Base-by-base conservation (phyloP, 2,329 filamentous ascomycete species). In the Dothiorella sarmentorum region DNA sequence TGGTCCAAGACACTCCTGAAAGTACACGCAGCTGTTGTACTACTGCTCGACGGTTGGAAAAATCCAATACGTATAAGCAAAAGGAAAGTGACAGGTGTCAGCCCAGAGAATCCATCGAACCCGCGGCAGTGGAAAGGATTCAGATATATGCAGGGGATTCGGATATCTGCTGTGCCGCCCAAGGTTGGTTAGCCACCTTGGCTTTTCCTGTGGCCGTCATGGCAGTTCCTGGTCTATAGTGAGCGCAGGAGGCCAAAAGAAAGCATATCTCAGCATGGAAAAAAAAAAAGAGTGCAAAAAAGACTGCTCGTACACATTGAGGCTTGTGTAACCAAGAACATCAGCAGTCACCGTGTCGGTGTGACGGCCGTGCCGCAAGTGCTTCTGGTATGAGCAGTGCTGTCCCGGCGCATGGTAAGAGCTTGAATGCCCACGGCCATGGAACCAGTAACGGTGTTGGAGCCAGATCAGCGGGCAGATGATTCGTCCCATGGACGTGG, bases 361-460 rank as follows among this genome's bases (percentile, higher is more conserved):
- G 49, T 40, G 35, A 53, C 49, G 35, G 31, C 6, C 15, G 18
- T 26, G 47, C 47, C 7, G 47, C 29, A 20, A 10, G 27, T 33
- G 27, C 44, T 35, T 22, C 44, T 49, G 18, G 26, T 24, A 7
- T n/a, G 18, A 37, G 20, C 15, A n/a, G 15, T 27, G 33, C 24
- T 20, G 11, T n/a, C 49, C 49, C 49, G 49, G 49, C 20, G 49
- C 33, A 22, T 40, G 49, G 49, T 27, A 53, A 38, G 24, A 53
- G 47, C 10, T 37, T 26, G 47, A 26, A n/a, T n/a, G n/a, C n/a
- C 47, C 47, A 51, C 18, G 31, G 20, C 31, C 13, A 51, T 17
- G 47, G 47, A 51, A 51, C 47, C 31, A 37, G 17, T 45, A 45
- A n/a, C 18, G 11, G 15, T 7, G 7, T 31, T 17, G 17, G 11